Evolutionary conservation across 1,284 basidiomycete genomes (phyloP), one percentile per base, ranked within the genome.

Genomic region (Phenoliferia sp.): DNA sequence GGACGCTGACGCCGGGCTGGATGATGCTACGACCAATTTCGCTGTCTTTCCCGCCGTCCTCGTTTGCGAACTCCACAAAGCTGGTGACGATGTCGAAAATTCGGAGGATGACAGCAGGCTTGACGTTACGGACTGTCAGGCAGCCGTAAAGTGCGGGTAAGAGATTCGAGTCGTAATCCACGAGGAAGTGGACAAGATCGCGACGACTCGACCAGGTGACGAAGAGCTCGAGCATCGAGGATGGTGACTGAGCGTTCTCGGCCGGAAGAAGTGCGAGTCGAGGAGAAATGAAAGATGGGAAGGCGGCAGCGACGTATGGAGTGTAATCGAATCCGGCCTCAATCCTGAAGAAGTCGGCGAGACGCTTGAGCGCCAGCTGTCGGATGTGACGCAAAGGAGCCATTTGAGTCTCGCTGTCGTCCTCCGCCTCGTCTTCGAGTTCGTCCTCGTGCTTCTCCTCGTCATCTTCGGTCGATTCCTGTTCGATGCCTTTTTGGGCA

Each of bases 201-300:
- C 81, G 80, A 32, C 85, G 83, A 12, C 82, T 78, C 0, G 90
- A 86, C 88, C 95, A 96, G 3, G 85, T 82, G 68, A 88, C 85
- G 78, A 98, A 90, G 1, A 99, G 83, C 39, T 96, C 92, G 52
- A 99, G 82, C 33, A 97, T 82, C 0, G 92, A 88, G 0, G 94
- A 95, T 0, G 94, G 93, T 0, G 91, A 85, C 79, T 99, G 95
- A 0, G 90, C 92, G 75, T 94, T 97, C 79, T 99, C 95, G 59
- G 82, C 82, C 65, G 90, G 87, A 29, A 99, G 83, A 5, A 82
- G 80, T 0, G 85, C 81, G 32, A 99, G 82, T 26, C 94, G 89
- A 0, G 94, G 94, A 0, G 88, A 87, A 75, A 99, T 89, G 78
- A 93, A 85, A 0, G 84, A 80, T 2, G 82, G 72, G 80, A 93